These are phyloP conservation scores for Gloeopeniophorella convolvens DNA, from an alignment of 768 basidiomycete species.

Conservation along the genomic window DNA sequence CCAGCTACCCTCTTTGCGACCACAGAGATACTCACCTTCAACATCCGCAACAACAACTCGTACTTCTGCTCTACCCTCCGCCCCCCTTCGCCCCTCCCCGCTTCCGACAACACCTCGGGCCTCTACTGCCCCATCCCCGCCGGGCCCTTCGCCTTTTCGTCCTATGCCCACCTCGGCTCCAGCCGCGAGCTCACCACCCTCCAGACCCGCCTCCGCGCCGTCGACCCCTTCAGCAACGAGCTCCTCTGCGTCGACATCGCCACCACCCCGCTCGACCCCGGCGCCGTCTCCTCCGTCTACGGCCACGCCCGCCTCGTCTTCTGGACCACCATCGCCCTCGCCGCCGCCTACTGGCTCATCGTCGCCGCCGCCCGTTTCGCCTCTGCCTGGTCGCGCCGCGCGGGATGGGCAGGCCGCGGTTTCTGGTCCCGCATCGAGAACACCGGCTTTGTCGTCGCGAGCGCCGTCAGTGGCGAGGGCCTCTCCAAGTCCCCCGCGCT, in stretches of 20 bases:
- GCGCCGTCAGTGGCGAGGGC: conserved; percentile 88
- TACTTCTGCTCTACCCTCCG: conserved; percentile 76
- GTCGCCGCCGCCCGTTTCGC: conserved; percentile 73
- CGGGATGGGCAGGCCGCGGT: conserved; percentile 49
- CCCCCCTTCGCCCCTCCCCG: conserved; percentile 66
- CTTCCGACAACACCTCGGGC: conserved; percentile 27
- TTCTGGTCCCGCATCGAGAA: conserved; percentile 72
- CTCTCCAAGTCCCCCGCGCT: conserved; percentile 80
- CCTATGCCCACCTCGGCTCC: conserved; percentile 58
- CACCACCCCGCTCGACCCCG: conserved; percentile 69
- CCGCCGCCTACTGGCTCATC: conserved; percentile 76
- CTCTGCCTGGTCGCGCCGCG: conserved; percentile 79
- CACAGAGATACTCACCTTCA: conserved; percentile 72
- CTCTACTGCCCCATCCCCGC: conserved; percentile 71
- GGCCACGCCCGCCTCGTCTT: conserved; percentile 63
- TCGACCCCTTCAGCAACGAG: conserved; percentile 80
- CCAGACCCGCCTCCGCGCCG: conserved; percentile 75
- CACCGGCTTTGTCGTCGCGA: conserved; percentile 82
- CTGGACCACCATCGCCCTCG: conserved; percentile 67
- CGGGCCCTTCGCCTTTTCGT: conserved; percentile 78
- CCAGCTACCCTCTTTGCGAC: conserved; percentile 84
- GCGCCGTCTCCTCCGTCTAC: conserved; percentile 49
- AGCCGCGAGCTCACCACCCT: conserved; percentile 77
- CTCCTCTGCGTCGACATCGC: conserved; percentile 75
- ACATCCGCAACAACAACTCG: conserved; percentile 60